Conservation (phyloP, 2,329 filamentous ascomycete genomes). For the Teratosphaeria viscida region DNA sequence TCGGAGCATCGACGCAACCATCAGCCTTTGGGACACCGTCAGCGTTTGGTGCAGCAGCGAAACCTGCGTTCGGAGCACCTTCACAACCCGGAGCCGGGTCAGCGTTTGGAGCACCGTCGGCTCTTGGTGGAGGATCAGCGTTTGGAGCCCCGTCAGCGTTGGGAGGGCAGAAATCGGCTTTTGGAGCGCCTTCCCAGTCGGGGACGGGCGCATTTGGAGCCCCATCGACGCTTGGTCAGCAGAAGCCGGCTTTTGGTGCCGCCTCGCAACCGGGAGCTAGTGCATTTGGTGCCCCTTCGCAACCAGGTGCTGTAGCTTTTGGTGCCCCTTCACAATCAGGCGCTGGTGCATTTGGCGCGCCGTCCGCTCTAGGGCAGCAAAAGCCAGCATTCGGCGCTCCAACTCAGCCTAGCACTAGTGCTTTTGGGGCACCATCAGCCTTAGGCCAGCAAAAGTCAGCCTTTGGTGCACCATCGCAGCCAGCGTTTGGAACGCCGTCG, state of each 20-base stretch:
- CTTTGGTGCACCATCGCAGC: constrained; percentile 7
- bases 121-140: constrained; percentile 1
- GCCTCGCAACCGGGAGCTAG: constrained; percentile 5
- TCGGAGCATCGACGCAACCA: constrained; percentile 1
- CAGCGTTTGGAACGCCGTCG: constrained; percentile 9
- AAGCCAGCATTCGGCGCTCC: constrained; percentile 18
- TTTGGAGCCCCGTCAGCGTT: constrained; percentile 1
- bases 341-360: constrained; percentile 2
- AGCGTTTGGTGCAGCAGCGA: constrained; percentile 1
- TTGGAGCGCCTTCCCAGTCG: not conserved
- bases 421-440: constrained; percentile 15
- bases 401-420: constrained; percentile 9
- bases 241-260: constrained; percentile 23
- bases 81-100: not conserved
- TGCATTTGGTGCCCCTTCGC: constrained; percentile 8
- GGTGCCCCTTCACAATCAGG: constrained; percentile 14
- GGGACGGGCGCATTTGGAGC: constrained; percentile 20
- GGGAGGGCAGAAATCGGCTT: constrained; percentile 3
- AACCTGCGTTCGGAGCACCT: not conserved
- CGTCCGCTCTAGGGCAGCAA: constrained; percentile 9
- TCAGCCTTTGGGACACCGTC: constrained; percentile 8
- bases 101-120: constrained; percentile 2
- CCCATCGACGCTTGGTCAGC: constrained; percentile 4
- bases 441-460: constrained; percentile 5
- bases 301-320: constrained; percentile 16